Evolutionary conservation across 768 basidiomycete species (phyloP).

Genomic region (Leucocoprinus sp.): DNA sequence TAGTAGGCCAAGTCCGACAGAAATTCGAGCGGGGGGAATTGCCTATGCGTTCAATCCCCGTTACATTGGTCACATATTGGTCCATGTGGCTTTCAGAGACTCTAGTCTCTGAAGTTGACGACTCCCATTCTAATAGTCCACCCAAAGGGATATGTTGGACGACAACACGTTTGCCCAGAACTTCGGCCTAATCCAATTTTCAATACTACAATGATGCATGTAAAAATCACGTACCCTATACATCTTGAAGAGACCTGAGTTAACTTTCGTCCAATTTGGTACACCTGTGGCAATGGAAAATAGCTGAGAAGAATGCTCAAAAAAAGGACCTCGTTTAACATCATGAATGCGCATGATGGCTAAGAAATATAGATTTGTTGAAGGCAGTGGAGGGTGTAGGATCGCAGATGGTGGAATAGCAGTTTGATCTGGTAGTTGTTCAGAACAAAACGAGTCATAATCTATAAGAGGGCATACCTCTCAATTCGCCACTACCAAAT

Average conservation of each 20-base stretch:
- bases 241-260: slow-evolving; percentile 91
- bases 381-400: slow-evolving; percentile 47
- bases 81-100: slow-evolving; percentile 17
- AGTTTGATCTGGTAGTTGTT: slow-evolving; percentile 41
- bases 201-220: slow-evolving; percentile 1
- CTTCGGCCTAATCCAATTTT: slow-evolving; percentile 56
- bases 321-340: slow-evolving; percentile 82
- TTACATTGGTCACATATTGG: neutral
- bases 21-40: neutral
- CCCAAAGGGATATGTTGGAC: slow-evolving; percentile 91
- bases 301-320: slow-evolving; percentile 88
- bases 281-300: slow-evolving; percentile 84
- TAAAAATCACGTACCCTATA: slow-evolving; percentile 54
- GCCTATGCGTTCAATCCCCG: neutral
- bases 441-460: slow-evolving; percentile 10
- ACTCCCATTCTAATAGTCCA: slow-evolving; percentile 65
- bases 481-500: slow-evolving; percentile 84
- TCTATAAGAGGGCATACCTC: slow-evolving; percentile 39
- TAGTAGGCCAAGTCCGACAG: neutral
- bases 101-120: neutral
- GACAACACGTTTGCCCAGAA: slow-evolving; percentile 90
- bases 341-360: slow-evolving; percentile 69
- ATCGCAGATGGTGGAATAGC: slow-evolving; percentile 58
- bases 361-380: slow-evolving; percentile 76
- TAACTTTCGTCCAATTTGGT: slow-evolving; percentile 85